A percentile compares a stretch with the other conserved stretches of the same genome.
These are phyloP conservation scores for Coemansia sp. DNA, from an alignment of 192 early-diverging fungal species.

Conservation along the genomic window DNA sequence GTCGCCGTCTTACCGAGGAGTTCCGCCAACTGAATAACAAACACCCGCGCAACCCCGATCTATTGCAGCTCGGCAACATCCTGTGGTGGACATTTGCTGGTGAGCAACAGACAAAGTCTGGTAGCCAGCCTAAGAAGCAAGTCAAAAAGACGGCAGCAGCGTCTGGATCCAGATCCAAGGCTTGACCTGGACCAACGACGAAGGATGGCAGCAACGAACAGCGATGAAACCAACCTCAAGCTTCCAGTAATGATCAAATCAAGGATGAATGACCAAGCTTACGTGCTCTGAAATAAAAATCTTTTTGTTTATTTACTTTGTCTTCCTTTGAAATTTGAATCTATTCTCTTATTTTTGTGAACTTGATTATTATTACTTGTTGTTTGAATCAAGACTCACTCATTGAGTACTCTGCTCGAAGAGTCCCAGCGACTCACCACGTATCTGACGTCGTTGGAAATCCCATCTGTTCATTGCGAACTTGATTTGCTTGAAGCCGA, in stretches of 20 bases:
- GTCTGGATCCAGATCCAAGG: background rate
- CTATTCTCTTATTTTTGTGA: background rate
- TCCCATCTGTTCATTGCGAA: constrained; percentile 80
- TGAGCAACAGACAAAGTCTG: background rate
- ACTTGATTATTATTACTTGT: background rate
- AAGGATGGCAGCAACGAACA: background rate
- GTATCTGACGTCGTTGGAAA: constrained; percentile 65
- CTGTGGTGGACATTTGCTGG: constrained; percentile 48
- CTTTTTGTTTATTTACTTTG: constrained; percentile 7
- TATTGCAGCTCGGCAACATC: constrained; percentile 56
- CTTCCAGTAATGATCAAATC: background rate
- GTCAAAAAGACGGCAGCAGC: background rate
- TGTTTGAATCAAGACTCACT: constrained; percentile 17
- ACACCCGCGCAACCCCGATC: constrained; percentile 53
- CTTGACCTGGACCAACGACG: background rate
- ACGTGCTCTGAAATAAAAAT: background rate
- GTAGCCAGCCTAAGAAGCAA: background rate
- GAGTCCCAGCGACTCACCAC: constrained; percentile 74
- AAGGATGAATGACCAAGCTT: background rate
- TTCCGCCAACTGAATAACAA: constrained; percentile 46
- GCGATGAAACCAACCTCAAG: too few species aligned
- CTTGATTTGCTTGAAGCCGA: constrained; percentile 88
- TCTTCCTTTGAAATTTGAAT: background rate
- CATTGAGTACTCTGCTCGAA: constrained; percentile 63
- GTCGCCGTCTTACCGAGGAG: constrained; percentile 51